Percentiles rank a stretch among this genome's conserved stretches.
These are phyloP conservation scores for Gonapodya prolifera DNA, from an alignment of 192 early-diverging fungal species.

Conservation along the genomic window DNA sequence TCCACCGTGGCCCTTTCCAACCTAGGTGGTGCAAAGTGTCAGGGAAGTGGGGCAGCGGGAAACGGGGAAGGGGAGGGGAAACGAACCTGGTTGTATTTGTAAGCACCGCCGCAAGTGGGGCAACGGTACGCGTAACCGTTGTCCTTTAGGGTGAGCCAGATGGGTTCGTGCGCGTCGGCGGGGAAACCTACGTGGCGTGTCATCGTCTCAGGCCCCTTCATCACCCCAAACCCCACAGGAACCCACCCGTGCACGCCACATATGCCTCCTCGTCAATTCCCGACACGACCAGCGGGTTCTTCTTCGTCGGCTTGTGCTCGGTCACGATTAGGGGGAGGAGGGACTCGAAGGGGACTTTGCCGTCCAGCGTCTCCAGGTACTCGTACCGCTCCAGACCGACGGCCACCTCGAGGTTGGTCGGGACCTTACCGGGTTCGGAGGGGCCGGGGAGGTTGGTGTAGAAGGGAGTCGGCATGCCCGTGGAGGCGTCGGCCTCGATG, in stretches of 20 bases:
- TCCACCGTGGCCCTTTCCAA: too few species aligned
- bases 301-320: slow-evolving; percentile 56
- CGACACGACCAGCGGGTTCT: slow-evolving; percentile 74
- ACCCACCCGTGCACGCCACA: slow-evolving; percentile 86
- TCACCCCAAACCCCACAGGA: not conserved
- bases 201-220: too few species aligned
- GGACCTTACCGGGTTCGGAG: slow-evolving; percentile 39
- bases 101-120: slow-evolving; percentile 74
- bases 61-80: too few species aligned
- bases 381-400: slow-evolving; percentile 87
- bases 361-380: slow-evolving; percentile 67
- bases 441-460: slow-evolving; percentile 38
- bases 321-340: slow-evolving; percentile 62
- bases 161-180: slow-evolving; percentile 79
- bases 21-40: too few species aligned
- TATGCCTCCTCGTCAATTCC: slow-evolving; percentile 69
- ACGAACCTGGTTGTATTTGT: too few species aligned
- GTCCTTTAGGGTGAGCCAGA: slow-evolving; percentile 80
- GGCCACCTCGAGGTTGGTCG: slow-evolving; percentile 75
- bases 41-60: too few species aligned
- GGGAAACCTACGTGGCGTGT: slow-evolving; percentile 62
- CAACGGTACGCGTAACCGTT: slow-evolving; percentile 69
- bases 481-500: not conserved
- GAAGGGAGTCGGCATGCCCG: not conserved
- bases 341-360: slow-evolving; percentile 77